These are phyloP conservation scores for Aspergillus wentii DNA, from an alignment of 495 filamentous ascomycete species.

Conservation along the genomic window DNA sequence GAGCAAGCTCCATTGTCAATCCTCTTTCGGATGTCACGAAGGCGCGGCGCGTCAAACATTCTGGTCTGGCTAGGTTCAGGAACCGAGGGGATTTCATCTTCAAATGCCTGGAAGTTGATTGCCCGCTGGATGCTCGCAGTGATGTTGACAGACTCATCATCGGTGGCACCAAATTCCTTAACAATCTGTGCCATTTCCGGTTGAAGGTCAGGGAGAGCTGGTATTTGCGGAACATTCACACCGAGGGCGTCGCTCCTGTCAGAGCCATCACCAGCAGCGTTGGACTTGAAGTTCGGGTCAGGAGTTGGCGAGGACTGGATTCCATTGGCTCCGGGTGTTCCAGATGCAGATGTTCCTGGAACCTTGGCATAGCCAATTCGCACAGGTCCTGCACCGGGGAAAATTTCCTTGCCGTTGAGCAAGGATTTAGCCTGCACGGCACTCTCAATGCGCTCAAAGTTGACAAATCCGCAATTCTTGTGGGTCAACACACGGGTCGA, in stretches of 20 bases:
- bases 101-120: constrained; percentile 65
- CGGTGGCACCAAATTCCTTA: constrained; percentile 77
- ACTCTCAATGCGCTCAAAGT: constrained; percentile 86
- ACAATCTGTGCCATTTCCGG: constrained; percentile 83
- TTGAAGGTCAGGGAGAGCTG: constrained; percentile 69
- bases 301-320: constrained; percentile 91
- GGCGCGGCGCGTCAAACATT: constrained; percentile 89
- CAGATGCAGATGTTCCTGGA: constrained; percentile 70
- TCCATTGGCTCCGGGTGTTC: constrained; percentile 78
- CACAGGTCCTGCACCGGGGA: constrained; percentile 91
- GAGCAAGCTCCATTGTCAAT: constrained; percentile 92
- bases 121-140: constrained; percentile 67
- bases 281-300: constrained; percentile 55
- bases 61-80: constrained; percentile 86
- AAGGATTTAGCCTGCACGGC: constrained; percentile 80
- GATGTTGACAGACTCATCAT: constrained; percentile 75
- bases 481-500: constrained; percentile 93
- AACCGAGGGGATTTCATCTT: constrained; percentile 82
- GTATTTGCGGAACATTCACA: constrained; percentile 57
- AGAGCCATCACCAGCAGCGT: constrained; percentile 22
- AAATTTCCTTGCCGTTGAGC: constrained; percentile 96
- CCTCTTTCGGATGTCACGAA: constrained; percentile 93
- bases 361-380: constrained; percentile 97
- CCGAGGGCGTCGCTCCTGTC: constrained; percentile 35
- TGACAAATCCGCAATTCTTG: constrained; percentile 99